These are phyloP conservation scores for Amoebophrya sp. DNA, from an alignment of 169 alveolate species.

Conservation along the genomic window DNA sequence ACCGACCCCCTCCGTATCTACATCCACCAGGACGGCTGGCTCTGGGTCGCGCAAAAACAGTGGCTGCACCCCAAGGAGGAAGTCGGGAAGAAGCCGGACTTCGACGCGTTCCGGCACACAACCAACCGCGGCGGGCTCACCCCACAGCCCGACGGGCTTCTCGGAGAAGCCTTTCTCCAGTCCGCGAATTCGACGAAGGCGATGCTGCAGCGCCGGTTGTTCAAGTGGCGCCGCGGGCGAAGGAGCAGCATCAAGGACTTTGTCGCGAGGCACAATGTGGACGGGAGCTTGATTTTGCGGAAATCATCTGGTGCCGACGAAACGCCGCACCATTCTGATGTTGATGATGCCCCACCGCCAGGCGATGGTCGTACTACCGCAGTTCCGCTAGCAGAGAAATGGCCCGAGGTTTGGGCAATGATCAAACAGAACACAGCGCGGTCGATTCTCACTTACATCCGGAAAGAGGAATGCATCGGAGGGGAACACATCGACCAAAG, in stretches of 20 bases:
- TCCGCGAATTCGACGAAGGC: neutral
- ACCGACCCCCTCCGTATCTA: neutral
- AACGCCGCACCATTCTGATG: no score
- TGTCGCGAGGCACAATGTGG: neutral
- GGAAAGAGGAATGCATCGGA: neutral
- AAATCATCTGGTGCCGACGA: no score
- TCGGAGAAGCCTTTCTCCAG: neutral
- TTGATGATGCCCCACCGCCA: no score
- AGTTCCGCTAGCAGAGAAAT: neutral
- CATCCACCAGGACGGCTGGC: neutral
- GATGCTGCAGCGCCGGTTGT: neutral
- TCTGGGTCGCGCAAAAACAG: neutral
- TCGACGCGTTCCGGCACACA: neutral
- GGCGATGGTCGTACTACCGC: no score
- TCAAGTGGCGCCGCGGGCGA: neutral
- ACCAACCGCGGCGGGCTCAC: neutral
- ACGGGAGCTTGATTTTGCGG: neutral
- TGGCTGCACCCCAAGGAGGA: no score
- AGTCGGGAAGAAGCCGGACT: no score
- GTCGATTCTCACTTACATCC: neutral
- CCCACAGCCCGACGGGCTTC: neutral
- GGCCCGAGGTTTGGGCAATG: neutral
- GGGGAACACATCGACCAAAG: no score
- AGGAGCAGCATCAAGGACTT: neutral
- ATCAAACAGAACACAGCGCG: neutral